Evolutionary conservation across 768 basidiomycete genomes (phyloP), one percentile per base, ranked within the genome.

Genomic region (Mycena pura): DNA sequence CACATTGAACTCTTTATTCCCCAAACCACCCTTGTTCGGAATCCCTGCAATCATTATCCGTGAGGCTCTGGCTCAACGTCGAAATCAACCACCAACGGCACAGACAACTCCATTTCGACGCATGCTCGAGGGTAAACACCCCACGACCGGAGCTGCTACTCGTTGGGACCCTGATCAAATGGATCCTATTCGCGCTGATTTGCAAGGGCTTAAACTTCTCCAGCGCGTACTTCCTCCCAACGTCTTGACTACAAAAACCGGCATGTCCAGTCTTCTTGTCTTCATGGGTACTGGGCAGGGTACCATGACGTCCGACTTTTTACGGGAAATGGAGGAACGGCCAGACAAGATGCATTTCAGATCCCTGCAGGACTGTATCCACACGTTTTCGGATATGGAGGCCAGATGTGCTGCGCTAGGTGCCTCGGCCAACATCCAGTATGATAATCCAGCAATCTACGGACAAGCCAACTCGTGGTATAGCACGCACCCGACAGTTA

Each of bases 201-300:
- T 60, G 7, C 25, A 34, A n/a, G 51, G 51, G 2, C 43, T 53
- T 21, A 31, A 15, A 15, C 22, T 46, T 10, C 51, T 60, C 2
- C 7, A 48, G 6, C 0, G 27, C 0, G 59, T 60, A 5, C 36
- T 60, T 6, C 59, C 59, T 0, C 17, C 34, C 0, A 4, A 28
- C 1, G 24, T 27, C 3, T 31, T 15, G 15, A 59, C 48, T 0
- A 44, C 48, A 2, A 6, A 2, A 10, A 43, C 48, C 0, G 57
- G 57, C 8, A 6, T 59, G 13, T 44, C 57, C 5, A 59, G 57
- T 17, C 49, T 59, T 0, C 48, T 59, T 2, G 57, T 21, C n/a
- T 59, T 59, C 22, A 59, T 59, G 57, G 19, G 48, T 10, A 59
- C 41, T 2, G 57, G 57, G 0, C 57, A 59, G 21, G 47, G 57